These are phyloP conservation scores for Mariannaea sp. DNA, from an alignment of 2,329 filamentous ascomycete species.

Conservation along the genomic window DNA sequence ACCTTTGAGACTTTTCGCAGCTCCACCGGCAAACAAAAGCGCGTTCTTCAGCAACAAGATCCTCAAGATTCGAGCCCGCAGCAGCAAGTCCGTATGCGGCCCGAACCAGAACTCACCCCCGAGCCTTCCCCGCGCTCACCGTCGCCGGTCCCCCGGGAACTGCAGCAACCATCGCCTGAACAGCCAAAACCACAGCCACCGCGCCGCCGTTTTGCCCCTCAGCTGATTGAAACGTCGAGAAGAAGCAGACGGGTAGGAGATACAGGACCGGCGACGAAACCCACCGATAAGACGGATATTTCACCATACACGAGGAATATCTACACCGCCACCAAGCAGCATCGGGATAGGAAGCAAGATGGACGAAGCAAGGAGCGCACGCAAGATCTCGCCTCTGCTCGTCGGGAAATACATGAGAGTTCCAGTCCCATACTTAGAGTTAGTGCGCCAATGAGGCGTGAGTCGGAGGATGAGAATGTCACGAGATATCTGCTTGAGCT, in stretches of 20 bases:
- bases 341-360: slow-evolving; percentile 42
- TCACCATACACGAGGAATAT: slow-evolving; percentile 67
- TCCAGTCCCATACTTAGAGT: slow-evolving; percentile 37
- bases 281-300: slow-evolving; percentile 74
- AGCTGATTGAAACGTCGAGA: slow-evolving; percentile 80
- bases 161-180: slow-evolving; percentile 36
- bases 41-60: slow-evolving; percentile 17
- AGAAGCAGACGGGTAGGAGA: slow-evolving; percentile 72
- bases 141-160: slow-evolving; percentile 50
- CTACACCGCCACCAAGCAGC: slow-evolving; percentile 54
- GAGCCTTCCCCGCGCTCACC: slow-evolving; percentile 57
- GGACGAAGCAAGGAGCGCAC: slow-evolving; percentile 28
- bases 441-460: slow-evolving; percentile 56
- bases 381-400: background rate
- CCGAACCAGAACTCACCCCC: slow-evolving; percentile 62
- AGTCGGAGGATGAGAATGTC: slow-evolving; percentile 76
- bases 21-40: slow-evolving; percentile 38
- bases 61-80: slow-evolving; percentile 14
- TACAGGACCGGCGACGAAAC: slow-evolving; percentile 63
- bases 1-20: slow-evolving; percentile 64
- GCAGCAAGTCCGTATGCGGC: slow-evolving; percentile 44
- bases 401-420: slow-evolving; percentile 25
- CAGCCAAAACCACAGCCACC: slow-evolving; percentile 34
- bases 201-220: slow-evolving; percentile 69
- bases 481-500: slow-evolving; percentile 78